A percentile compares a stretch with the other conserved stretches of the same genome.
Evolutionary conservation across 495 filamentous ascomycete species (phyloP).

Genomic region (Hyphodiscus hymeniophilus): DNA sequence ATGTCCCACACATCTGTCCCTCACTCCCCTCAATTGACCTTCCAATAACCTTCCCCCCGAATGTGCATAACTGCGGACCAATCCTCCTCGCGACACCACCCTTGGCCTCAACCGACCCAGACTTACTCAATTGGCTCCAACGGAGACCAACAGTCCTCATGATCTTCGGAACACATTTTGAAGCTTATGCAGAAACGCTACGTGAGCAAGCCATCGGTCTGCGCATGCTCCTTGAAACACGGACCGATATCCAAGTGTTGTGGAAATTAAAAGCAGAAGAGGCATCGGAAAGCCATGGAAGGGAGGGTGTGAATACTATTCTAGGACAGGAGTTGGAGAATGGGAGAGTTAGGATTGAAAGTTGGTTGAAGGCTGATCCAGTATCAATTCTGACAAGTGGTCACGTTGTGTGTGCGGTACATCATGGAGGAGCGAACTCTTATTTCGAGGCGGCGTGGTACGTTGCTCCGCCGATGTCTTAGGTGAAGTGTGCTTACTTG

Average conservation of each 20-base stretch:
- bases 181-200: slow-evolving; percentile 31
- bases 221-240: slow-evolving; percentile 27
- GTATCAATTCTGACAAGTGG: slow-evolving; percentile 35
- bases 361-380: slow-evolving; percentile 39
- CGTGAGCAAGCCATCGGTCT: slow-evolving; percentile 35
- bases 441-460: slow-evolving; percentile 43
- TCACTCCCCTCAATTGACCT: slow-evolving; percentile 34
- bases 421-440: slow-evolving; percentile 42
- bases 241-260: slow-evolving; percentile 32
- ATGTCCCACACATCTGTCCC: slow-evolving; percentile 27
- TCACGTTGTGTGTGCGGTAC: slow-evolving; percentile 35
- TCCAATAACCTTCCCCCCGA: slow-evolving; percentile 32
- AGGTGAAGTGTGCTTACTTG: neutral
- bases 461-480: slow-evolving; percentile 8
- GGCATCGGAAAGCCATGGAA: slow-evolving; percentile 18
- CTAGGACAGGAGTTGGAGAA: slow-evolving; percentile 3
- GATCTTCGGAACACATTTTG: slow-evolving; percentile 11
- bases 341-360: slow-evolving; percentile 24
- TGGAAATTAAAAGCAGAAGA: slow-evolving; percentile 34
- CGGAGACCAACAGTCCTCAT: neutral
- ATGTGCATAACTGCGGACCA: slow-evolving; percentile 4
- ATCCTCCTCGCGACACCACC: slow-evolving; percentile 3
- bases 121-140: neutral
- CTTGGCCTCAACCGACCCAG: slow-evolving; percentile 24
- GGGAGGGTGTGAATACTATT: slow-evolving; percentile 22